Conservation (phyloP, 2,329 filamentous ascomycete genomes). For the Sporothrix globosa region DNA sequence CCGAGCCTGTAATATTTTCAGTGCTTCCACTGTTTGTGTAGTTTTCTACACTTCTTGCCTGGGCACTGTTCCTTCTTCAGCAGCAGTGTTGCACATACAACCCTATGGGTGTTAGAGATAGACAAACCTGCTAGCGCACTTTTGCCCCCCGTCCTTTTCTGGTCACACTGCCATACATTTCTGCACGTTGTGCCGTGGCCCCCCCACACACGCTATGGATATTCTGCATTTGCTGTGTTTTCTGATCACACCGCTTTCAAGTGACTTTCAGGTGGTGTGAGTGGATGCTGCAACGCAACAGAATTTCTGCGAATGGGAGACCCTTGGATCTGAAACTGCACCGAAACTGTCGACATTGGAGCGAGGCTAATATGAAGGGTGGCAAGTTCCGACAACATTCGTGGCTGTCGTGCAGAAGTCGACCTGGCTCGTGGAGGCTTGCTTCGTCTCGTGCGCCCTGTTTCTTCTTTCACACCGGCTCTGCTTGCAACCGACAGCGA, state of each 20-base stretch:
- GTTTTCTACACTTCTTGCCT: background rate
- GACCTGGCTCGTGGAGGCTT: too few relatives aligned
- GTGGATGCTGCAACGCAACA: background rate
- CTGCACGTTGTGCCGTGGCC: conserved; percentile 19
- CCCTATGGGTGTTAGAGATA: background rate
- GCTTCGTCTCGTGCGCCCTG: too few relatives aligned
- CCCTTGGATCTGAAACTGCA: conserved; percentile 29
- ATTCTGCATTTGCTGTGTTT: too few relatives aligned
- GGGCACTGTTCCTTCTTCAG: background rate
- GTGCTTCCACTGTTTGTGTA: background rate
- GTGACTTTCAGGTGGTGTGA: background rate
- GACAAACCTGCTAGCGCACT: conserved; percentile 1
- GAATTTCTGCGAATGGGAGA: conserved; percentile 12
- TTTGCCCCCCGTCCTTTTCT: background rate
- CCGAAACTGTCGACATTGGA: conserved; percentile 24
- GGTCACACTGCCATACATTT: conserved; percentile 21
- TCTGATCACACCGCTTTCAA: conserved; percentile 20
- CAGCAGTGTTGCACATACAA: background rate
- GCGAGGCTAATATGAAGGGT: background rate
- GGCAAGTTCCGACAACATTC: background rate
- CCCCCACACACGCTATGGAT: conserved; percentile 17
- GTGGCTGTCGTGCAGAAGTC: background rate
- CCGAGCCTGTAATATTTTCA: background rate
- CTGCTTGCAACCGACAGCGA: background rate
- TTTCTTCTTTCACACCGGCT: conserved; percentile 18